Percentiles rank a stretch among this genome's conserved stretches.
phyloP scores from a whole-genome alignment of 2,329 filamentous ascomycete species.

The Claviceps sp. region DNA sequence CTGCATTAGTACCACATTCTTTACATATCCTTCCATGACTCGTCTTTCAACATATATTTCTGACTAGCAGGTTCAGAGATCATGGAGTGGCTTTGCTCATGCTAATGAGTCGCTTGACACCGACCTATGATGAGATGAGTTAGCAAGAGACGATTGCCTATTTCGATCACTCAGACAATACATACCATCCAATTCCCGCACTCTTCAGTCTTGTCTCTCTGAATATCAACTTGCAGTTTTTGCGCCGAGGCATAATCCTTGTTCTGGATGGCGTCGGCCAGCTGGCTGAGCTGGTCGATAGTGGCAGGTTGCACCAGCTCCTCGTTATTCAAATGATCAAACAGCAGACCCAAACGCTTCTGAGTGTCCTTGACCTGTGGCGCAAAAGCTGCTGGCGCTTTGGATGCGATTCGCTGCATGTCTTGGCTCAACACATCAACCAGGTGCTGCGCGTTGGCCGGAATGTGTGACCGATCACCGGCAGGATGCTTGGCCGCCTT shows the following conservation, averaged over 20 bases:
- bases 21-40: background rate
- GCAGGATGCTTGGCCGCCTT: constrained; percentile 55
- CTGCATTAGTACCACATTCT: background rate
- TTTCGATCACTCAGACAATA: background rate
- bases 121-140: constrained; percentile 35
- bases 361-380: constrained; percentile 87
- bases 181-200: constrained; percentile 81
- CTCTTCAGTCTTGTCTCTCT: constrained; percentile 64
- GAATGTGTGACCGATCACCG: constrained; percentile 85
- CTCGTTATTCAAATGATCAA: constrained; percentile 93
- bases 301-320: constrained; percentile 76
- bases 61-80: constrained; percentile 3
- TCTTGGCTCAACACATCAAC: constrained; percentile 71
- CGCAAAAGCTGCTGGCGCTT: constrained; percentile 76
- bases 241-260: constrained; percentile 58
- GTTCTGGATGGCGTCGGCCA: constrained; percentile 52
- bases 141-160: background rate
- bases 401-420: constrained; percentile 75
- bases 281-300: constrained; percentile 48
- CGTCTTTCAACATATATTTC: background rate
- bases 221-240: constrained; percentile 59
- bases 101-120: constrained; percentile 62
- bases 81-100: constrained; percentile 66
- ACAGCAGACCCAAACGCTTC: constrained; percentile 83
- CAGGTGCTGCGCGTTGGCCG: constrained; percentile 58